Evolutionary conservation across 306 rosid genomes (phyloP), one percentile per base, ranked within the genome.

Genomic region (Pueraria montana): DNA sequence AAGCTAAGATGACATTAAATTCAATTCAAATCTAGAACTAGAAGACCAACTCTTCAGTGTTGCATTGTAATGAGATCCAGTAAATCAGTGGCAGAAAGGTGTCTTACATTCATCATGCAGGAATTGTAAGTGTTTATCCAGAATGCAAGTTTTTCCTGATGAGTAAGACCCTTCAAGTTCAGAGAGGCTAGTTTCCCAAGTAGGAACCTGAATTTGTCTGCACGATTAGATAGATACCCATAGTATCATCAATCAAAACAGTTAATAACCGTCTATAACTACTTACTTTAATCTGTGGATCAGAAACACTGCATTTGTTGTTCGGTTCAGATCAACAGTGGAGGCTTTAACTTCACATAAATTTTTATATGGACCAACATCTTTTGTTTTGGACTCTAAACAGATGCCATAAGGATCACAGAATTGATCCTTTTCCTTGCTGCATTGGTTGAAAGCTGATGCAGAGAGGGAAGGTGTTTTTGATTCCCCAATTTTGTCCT

Each of bases 131-230:
- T 92, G 87, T 96, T 96, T 59, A 96, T 93, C 99, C 99, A 96
- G 87, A 96, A 96, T 71, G 99, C 98, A 80, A 96, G 97, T 89
- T 92, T 96, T 85, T 96, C 92, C 76, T 96, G 98, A 85, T 96
- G 97, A 61, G 88, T 88, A 73, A 93, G 99, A 63, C 92, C 92
- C 87, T 91, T 92, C 79, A 96, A 90, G 76, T 88, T 96, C 76
- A 96, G 82, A 42, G 94, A 83, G 66, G 96, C 90, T 66, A 96
- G 94, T 86, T 88, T 90, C 74, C 88, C 94, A 49, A 92, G 92
- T 52, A 93, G 88, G 76, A 80, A 88, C 88, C 99, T 96, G 92
- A 56, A 77, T 24, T 66, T 78, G 43, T 18, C 16, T 10, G 11
- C 48, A 16, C 79, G 30, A 68, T 86, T 80, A 85, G 26, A 50